A percentile compares a stretch with the other conserved stretches of the same genome.
These are phyloP conservation scores for Taiozyma sp. DNA, from an alignment of 1,139 yeast genomes.

Conservation along the genomic window DNA sequence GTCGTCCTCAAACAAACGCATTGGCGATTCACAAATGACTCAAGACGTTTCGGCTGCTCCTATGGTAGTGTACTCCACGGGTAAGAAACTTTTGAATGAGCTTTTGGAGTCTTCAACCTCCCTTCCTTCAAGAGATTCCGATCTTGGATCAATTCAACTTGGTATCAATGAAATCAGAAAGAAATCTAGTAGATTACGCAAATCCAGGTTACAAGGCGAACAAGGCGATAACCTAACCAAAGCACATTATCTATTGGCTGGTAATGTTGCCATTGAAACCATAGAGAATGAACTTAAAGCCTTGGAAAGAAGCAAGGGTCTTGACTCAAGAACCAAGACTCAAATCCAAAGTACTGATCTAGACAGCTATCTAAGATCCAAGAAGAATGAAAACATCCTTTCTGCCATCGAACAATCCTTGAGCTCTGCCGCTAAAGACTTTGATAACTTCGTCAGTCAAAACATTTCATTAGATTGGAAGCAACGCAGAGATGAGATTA, in stretches of 20 bases:
- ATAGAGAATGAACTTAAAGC: slow-evolving; percentile 62
- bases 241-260: slow-evolving; percentile 88
- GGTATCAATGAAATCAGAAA: slow-evolving; percentile 76
- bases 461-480: slow-evolving; percentile 84
- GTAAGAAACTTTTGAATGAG: slow-evolving; percentile 34
- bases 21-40: neutral
- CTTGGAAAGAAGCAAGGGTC: slow-evolving; percentile 23
- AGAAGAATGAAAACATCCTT: slow-evolving; percentile 79
- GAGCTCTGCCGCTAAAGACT: slow-evolving; percentile 72
- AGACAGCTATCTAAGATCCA: slow-evolving; percentile 56
- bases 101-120: slow-evolving; percentile 67
- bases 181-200: slow-evolving; percentile 60
- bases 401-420: slow-evolving; percentile 82
- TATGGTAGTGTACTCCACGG: slow-evolving; percentile 27
- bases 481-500: slow-evolving; percentile 64
- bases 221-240: slow-evolving; percentile 55
- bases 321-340: slow-evolving; percentile 23
- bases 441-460: slow-evolving; percentile 70
- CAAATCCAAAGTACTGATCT: slow-evolving; percentile 31
- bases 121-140: slow-evolving; percentile 60
- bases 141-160: slow-evolving; percentile 67
- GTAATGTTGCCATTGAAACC: slow-evolving; percentile 87
- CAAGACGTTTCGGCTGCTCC: slow-evolving; percentile 1
- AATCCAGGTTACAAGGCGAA: slow-evolving; percentile 29
- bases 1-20: neutral